Conservation (phyloP, 1,284 basidiomycete genomes). For the Peniophora sp. region DNA sequence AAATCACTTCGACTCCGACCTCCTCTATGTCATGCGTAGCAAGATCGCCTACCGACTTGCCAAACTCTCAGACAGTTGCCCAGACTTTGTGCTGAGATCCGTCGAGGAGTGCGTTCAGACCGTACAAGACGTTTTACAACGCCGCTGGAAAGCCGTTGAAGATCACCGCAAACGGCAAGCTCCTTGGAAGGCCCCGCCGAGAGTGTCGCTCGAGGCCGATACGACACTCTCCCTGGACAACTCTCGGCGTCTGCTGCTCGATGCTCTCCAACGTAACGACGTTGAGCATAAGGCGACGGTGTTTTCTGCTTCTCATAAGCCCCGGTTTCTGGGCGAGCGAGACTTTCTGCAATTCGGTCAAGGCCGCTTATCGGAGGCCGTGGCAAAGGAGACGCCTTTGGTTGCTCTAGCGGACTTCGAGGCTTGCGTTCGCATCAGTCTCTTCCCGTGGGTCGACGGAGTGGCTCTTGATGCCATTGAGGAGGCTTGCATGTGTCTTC, state of each 20-base stretch:
- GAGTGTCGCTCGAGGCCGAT: too few relatives aligned
- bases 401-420: conserved; percentile 18
- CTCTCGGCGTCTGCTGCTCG: too few relatives aligned
- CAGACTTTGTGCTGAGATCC: conserved; percentile 11
- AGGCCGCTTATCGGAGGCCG: background rate
- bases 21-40: conserved; percentile 14
- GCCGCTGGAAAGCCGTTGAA: conserved; percentile 15
- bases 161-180: background rate
- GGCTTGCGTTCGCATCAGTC: conserved; percentile 14
- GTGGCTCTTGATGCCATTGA: background rate
- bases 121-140: too few relatives aligned
- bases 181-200: background rate
- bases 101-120: too few relatives aligned
- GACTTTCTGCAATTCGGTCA: background rate
- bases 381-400: background rate
- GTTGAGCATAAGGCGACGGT: too few relatives aligned
- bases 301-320: too few relatives aligned
- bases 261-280: too few relatives aligned
- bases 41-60: conserved; percentile 28
- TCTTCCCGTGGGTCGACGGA: conserved; percentile 25
- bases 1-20: background rate
- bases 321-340: too few relatives aligned
- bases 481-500: conserved; percentile 11
- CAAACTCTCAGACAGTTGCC: conserved; percentile 29
- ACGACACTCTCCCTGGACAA: too few relatives aligned